Percentiles rank a stretch among this genome's conserved stretches.
phyloP scores from a whole-genome alignment of 768 basidiomycete genomes.

The Lyophyllum decastes region DNA sequence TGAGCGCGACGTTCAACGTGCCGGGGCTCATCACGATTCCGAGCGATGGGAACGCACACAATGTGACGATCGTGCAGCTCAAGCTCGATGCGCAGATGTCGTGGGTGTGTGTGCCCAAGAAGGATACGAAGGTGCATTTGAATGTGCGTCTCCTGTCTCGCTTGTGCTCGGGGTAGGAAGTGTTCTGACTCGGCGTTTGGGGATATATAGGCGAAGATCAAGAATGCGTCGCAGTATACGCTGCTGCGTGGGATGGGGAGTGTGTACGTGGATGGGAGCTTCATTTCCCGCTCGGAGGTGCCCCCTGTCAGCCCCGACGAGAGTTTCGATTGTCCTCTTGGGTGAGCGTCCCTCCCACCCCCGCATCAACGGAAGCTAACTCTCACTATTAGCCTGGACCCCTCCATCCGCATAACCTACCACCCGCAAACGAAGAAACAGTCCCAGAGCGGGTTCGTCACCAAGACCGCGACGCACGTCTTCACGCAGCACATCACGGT shows the following conservation, averaged over 20 bases:
- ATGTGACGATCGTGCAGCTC: conserved; percentile 28
- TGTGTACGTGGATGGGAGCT: not conserved
- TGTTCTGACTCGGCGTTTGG: not conserved
- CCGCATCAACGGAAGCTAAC: not conserved
- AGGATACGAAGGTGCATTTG: conserved; percentile 23
- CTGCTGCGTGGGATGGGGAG: not conserved
- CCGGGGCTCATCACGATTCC: conserved; percentile 26
- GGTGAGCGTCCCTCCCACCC: conserved; percentile 12
- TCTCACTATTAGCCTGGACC: conserved; percentile 19
- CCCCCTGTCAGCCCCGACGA: conserved; percentile 29
- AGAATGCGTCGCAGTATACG: not conserved
- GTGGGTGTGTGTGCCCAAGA: conserved; percentile 28
- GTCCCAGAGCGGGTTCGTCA: conserved; percentile 25
- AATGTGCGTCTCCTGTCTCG: conserved; percentile 14
- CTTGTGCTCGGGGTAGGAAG: not conserved
- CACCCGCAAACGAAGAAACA: conserved; percentile 23
- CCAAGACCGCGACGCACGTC: conserved; percentile 20
- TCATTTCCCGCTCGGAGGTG: conserved; percentile 22
- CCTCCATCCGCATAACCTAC: conserved; percentile 27
- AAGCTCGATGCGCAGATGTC: conserved; percentile 21
- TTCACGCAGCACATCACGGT: conserved; percentile 25
- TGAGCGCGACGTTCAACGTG: conserved; percentile 27
- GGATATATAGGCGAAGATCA: not conserved
- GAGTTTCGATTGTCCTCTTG: conserved; percentile 31
- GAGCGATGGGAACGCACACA: conserved; percentile 24